phyloP scores from a whole-genome alignment of 2,329 filamentous ascomycete genomes.

The Fusarium metavorans region DNA sequence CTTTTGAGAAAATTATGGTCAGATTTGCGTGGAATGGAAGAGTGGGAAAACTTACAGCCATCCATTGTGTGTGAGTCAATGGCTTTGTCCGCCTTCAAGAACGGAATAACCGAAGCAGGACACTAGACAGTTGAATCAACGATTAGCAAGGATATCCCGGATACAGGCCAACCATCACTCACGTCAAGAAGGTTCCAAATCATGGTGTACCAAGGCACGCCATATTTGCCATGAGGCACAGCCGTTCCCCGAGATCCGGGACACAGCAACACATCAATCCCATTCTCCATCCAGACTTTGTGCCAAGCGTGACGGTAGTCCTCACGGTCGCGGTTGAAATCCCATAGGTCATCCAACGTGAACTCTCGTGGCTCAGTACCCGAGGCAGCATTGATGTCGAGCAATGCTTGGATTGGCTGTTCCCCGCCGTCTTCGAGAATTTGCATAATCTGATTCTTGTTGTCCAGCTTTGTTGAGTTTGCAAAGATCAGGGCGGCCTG shows the following conservation, averaged over 20 bases:
- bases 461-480: background rate
- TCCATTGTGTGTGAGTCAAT: background rate
- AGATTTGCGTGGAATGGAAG: accelerated
- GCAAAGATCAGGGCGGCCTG: background rate
- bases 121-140: background rate
- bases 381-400: background rate
- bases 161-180: background rate
- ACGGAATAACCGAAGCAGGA: background rate
- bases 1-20: background rate
- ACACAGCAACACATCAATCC: background rate
- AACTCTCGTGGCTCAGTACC: background rate
- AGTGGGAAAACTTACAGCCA: background rate
- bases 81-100: background rate
- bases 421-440: background rate
- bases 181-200: background rate
- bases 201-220: background rate
- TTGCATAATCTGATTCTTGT: background rate
- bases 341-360: background rate
- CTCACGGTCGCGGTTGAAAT: background rate
- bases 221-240: background rate
- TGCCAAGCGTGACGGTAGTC: background rate
- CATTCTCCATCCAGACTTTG: background rate
- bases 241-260: background rate
- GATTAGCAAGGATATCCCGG: background rate
- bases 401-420: background rate